Evolutionary conservation across 179 eudicot species (phyloP).

Genomic region (Beta macrorhiza): DNA sequence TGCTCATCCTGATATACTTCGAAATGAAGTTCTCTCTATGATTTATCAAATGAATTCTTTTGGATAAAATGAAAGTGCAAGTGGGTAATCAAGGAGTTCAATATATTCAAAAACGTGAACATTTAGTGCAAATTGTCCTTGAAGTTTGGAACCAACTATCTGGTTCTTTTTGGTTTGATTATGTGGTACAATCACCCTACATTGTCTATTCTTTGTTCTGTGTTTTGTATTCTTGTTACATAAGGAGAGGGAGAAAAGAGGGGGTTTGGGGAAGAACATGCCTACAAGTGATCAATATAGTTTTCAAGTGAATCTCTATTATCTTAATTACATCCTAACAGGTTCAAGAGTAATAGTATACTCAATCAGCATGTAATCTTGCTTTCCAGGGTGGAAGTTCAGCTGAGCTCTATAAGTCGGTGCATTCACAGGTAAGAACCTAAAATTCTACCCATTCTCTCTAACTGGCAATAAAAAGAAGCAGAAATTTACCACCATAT

Average conservation of each 20-base stretch:
- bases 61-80: neutral
- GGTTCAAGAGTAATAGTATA: neutral
- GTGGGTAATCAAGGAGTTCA: neutral
- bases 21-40: neutral
- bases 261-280: neutral
- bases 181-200: neutral
- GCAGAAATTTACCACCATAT: slow-evolving; percentile 5
- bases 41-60: neutral
- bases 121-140: neutral
- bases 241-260: neutral
- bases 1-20: too few relatives aligned
- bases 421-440: slow-evolving; percentile 79
- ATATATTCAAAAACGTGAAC: neutral
- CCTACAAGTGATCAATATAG: neutral
- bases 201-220: neutral
- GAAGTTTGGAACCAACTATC: neutral
- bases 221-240: neutral
- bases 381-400: slow-evolving; percentile 83
- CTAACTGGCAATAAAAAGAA: neutral
- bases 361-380: neutral
- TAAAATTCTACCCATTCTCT: neutral
- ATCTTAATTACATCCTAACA: neutral
- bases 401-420: slow-evolving; percentile 72
- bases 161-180: neutral
- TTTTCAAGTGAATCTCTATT: neutral